phyloP scores from a whole-genome alignment of 768 basidiomycete species.

The Harrya chromipes region DNA sequence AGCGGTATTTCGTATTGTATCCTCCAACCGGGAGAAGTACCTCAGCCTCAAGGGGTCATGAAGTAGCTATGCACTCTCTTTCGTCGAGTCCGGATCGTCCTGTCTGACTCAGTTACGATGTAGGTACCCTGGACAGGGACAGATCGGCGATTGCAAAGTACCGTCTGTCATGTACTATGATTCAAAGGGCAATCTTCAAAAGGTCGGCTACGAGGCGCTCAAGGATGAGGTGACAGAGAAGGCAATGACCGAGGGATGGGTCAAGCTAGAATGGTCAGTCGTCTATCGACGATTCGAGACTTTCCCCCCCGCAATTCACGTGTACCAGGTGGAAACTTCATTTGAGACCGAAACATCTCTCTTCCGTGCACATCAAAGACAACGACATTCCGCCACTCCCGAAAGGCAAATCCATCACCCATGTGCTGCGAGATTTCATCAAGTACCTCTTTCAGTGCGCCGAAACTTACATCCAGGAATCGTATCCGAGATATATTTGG shows the following conservation, averaged over 20 bases:
- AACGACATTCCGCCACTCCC: conserved; percentile 40
- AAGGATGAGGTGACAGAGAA: conserved; percentile 32
- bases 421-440: conserved; percentile 46
- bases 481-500: conserved; percentile 44
- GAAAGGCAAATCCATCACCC: conserved; percentile 31
- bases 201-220: conserved; percentile 41
- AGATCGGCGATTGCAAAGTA: conserved; percentile 41
- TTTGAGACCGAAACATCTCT: conserved; percentile 33
- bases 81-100: too few relatives aligned
- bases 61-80: neutral
- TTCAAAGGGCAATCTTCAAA: conserved; percentile 32
- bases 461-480: conserved; percentile 41
- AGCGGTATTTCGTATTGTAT: conserved; percentile 37
- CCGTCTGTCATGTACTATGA: conserved; percentile 48
- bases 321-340: conserved; percentile 35
- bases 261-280: conserved; percentile 41
- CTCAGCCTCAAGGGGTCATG: conserved; percentile 21
- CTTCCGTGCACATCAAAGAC: conserved; percentile 23
- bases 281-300: neutral
- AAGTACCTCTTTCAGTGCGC: conserved; percentile 43
- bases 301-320: neutral
- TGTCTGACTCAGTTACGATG: neutral
- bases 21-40: conserved; percentile 33
- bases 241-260: conserved; percentile 40
- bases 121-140: conserved; percentile 39